These are phyloP conservation scores for Xylaria arbuscula DNA, from an alignment of 2,329 filamentous ascomycete genomes.

Conservation along the genomic window DNA sequence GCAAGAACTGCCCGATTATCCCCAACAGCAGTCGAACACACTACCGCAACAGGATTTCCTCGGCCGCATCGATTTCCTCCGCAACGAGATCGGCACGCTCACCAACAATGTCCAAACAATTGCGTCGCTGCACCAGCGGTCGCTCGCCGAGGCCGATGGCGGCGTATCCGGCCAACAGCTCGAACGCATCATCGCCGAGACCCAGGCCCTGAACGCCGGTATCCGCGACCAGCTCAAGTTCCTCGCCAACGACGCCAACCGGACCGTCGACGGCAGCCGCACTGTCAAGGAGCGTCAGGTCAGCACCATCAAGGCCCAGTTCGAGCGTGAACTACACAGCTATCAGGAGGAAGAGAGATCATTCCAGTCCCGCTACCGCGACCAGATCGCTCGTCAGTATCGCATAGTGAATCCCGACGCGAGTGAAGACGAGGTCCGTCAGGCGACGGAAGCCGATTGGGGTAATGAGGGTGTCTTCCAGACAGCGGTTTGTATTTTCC, in stretches of 20 bases:
- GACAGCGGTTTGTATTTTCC: constrained; percentile 67
- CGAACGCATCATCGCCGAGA: constrained; percentile 75
- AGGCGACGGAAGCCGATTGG: constrained; percentile 78
- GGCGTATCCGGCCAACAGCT: constrained; percentile 65
- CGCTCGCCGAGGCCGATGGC: constrained; percentile 73
- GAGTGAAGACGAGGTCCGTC: constrained; percentile 75
- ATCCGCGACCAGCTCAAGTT: constrained; percentile 84
- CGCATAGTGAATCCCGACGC: constrained; percentile 84
- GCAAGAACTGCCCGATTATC: constrained; percentile 67
- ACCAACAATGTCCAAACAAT: constrained; percentile 75
- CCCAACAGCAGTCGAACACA: constrained; percentile 47
- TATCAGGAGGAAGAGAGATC: constrained; percentile 78
- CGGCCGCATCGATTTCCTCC: constrained; percentile 72
- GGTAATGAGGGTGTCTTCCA: constrained; percentile 84
- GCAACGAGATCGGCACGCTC: constrained; percentile 74
- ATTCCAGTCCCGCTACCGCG: constrained; percentile 77
- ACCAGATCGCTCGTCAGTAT: constrained; percentile 84
- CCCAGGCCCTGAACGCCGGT: constrained; percentile 76
- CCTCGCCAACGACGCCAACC: constrained; percentile 75
- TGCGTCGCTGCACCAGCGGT: constrained; percentile 75
- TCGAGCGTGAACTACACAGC: constrained; percentile 76
- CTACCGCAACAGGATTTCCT: constrained; percentile 76
- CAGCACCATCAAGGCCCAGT: constrained; percentile 75
- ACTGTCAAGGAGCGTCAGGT: constrained; percentile 77
- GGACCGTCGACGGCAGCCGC: constrained; percentile 70